Evolutionary conservation across 306 rosid genomes (phyloP).

Genomic region (Inga leiocalycina): DNA sequence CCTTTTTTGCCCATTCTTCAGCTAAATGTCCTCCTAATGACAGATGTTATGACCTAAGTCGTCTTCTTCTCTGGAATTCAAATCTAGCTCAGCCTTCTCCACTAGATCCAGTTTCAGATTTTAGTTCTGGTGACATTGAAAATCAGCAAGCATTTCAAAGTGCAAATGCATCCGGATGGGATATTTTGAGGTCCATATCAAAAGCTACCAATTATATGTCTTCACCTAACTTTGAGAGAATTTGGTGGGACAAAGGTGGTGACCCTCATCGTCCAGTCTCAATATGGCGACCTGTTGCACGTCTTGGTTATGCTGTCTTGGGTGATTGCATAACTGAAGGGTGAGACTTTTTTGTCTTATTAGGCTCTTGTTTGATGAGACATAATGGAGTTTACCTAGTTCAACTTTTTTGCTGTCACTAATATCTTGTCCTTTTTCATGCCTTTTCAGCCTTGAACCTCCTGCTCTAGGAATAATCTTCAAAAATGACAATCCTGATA

Average conservation of each 20-base stretch:
- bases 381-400: constrained; percentile 12
- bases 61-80: constrained; percentile 84
- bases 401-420: constrained; percentile 5
- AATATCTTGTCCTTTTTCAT: constrained; percentile 34
- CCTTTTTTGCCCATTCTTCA: constrained; percentile 81
- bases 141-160: constrained; percentile 56
- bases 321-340: constrained; percentile 98
- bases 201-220: constrained; percentile 74
- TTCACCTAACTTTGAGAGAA: constrained; percentile 92
- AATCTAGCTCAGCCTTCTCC: constrained; percentile 49
- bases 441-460: constrained; percentile 82
- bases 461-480: constrained; percentile 91
- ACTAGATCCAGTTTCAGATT: constrained; percentile 50
- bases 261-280: constrained; percentile 84
- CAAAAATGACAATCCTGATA: constrained; percentile 77
- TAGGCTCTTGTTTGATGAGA: constrained; percentile 12
- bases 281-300: constrained; percentile 88
- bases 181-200: constrained; percentile 73
- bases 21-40: constrained; percentile 54
- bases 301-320: constrained; percentile 76
- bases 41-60: constrained; percentile 68
- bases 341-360: constrained; percentile 51
- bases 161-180: constrained; percentile 82
- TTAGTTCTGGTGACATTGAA: constrained; percentile 46
- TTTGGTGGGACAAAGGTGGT: constrained; percentile 98